These are phyloP conservation scores for Mucor saturninus DNA, from an alignment of 371 early-diverging fungal species.

Conservation along the genomic window DNA sequence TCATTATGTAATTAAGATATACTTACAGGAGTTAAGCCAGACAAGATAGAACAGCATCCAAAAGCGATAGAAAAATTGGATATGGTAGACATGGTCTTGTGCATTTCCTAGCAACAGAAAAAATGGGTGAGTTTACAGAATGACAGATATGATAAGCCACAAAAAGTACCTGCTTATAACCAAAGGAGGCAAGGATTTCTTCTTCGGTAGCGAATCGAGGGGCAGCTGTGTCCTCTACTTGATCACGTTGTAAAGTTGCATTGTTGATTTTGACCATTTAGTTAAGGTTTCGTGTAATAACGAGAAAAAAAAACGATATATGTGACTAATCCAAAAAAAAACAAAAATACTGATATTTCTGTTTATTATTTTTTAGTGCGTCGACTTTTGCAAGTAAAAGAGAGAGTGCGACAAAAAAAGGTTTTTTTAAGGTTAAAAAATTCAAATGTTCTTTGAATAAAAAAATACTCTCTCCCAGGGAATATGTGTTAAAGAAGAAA, in stretches of 20 bases:
- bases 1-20: background rate
- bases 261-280: constrained; percentile 21
- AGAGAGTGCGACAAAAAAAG: constrained; percentile 23
- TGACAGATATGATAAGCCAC: constrained; percentile 2
- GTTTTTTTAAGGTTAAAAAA: constrained; percentile 19
- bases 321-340: constrained; percentile 31
- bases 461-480: constrained; percentile 22
- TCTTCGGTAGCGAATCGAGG: constrained; percentile 44
- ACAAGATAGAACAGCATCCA: constrained; percentile 63
- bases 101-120: constrained; percentile 53
- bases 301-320: constrained; percentile 27
- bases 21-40: constrained; percentile 63
- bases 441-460: constrained; percentile 22
- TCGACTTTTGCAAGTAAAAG: constrained; percentile 21
- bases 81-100: constrained; percentile 66
- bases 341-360: constrained; percentile 14
- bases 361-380: constrained; percentile 26
- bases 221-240: constrained; percentile 27
- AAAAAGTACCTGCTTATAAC: constrained; percentile 59
- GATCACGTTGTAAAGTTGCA: constrained; percentile 13
- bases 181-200: constrained; percentile 56
- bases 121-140: background rate
- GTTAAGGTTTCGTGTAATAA: background rate
- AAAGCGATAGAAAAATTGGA: constrained; percentile 70
- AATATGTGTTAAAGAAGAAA: background rate